Conservation (phyloP, 2,329 filamentous ascomycete species). For the Escovopsis sp. region DNA sequence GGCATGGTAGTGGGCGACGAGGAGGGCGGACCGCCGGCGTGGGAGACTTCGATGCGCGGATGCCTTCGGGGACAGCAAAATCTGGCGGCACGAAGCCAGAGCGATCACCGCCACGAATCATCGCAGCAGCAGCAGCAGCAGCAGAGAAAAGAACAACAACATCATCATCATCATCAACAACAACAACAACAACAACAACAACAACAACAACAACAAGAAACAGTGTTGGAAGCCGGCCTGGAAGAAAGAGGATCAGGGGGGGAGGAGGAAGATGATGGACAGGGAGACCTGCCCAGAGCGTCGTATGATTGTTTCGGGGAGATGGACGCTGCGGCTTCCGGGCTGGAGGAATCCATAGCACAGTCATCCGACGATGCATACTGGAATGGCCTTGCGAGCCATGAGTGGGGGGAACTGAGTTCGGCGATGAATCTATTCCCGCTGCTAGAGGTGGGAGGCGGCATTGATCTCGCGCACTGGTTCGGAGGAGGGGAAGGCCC, state of each 20-base stretch:
- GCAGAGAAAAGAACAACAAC: no score
- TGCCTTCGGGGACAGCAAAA: no score
- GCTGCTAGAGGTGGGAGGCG: slow-evolving; percentile 34
- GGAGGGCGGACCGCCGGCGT: no score
- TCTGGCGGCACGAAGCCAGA: no score
- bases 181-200: no score
- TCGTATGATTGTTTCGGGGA: slow-evolving; percentile 18
- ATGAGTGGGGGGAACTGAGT: slow-evolving; percentile 25
- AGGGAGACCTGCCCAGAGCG: slow-evolving; percentile 8
- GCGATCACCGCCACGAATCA: no score
- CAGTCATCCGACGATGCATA: slow-evolving; percentile 27
- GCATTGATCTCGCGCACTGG: slow-evolving; percentile 35
- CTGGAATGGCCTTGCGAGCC: slow-evolving; percentile 22
- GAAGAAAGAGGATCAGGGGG: no score
- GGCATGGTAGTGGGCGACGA: slow-evolving; percentile 22
- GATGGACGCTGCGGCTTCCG: slow-evolving; percentile 24
- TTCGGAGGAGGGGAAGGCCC: not conserved
- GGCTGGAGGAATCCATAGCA: slow-evolving; percentile 22
- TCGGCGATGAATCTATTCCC: slow-evolving; percentile 36
- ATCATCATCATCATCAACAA: no score
- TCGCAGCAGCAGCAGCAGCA: slow-evolving; percentile 7
- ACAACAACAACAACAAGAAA: no score
- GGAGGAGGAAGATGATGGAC: no score
- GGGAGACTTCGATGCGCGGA: no score
- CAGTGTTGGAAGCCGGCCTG: no score